These are phyloP conservation scores for Paraglomus occultum DNA, from an alignment of 192 early-diverging fungal genomes.

Conservation along the genomic window DNA sequence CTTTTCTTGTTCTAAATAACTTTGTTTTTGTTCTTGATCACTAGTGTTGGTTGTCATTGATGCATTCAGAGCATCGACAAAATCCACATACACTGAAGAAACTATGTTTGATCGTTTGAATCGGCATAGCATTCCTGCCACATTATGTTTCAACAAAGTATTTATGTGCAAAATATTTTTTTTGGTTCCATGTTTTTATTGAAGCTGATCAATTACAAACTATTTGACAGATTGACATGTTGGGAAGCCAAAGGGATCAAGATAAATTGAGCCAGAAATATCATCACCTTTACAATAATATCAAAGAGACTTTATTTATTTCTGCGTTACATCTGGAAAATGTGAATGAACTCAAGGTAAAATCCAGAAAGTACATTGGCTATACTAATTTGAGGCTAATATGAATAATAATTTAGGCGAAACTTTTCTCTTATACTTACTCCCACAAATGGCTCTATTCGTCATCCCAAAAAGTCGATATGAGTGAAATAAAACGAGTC, in stretches of 20 bases:
- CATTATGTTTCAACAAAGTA: conserved; percentile 60
- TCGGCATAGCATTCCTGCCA: conserved; percentile 44
- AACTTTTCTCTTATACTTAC: conserved; percentile 35
- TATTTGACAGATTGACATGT: conserved; percentile 47
- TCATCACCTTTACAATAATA: too few species aligned
- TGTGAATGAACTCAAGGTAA: conserved; percentile 33
- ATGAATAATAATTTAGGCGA: conserved; percentile 29
- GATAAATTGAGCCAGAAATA: conserved; percentile 37
- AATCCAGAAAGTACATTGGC: too few species aligned
- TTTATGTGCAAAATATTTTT: too few species aligned
- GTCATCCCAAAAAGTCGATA: conserved; percentile 45
- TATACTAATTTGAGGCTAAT: too few species aligned
- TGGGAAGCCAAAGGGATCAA: conserved; percentile 33
- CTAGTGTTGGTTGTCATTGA: conserved; percentile 55
- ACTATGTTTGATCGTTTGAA: conserved; percentile 47
- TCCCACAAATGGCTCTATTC: conserved; percentile 54
- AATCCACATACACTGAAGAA: conserved; percentile 38
- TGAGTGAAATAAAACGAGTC: conserved; percentile 51
- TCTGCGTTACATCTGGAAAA: conserved; percentile 36
- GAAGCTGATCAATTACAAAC: too few species aligned
- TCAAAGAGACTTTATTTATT: conserved; percentile 37
- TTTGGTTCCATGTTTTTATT: too few species aligned
- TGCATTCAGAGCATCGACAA: conserved; percentile 40
- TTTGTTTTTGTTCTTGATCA: too few species aligned
- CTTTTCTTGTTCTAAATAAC: not conserved